Evolutionary conservation across 306 rosid species (phyloP).

Genomic region (Castanea mollissima): DNA sequence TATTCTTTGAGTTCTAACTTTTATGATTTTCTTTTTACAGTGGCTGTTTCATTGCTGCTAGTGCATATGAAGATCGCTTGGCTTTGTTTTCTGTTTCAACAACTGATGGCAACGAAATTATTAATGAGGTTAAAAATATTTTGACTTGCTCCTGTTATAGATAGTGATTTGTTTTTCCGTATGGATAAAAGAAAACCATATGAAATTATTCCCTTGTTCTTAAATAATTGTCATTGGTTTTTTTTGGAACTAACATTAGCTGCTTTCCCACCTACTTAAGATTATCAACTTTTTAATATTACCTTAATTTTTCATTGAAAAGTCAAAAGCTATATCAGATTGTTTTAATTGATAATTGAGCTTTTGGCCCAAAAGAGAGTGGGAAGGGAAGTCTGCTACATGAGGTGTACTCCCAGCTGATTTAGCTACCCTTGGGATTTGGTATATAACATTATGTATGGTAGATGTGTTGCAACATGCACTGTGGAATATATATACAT

Average conservation of each 20-base stretch:
- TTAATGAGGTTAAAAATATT: slow-evolving; percentile 62
- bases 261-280: neutral
- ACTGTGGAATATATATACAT: neutral
- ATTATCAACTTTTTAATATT: neutral
- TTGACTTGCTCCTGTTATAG: slow-evolving; percentile 20
- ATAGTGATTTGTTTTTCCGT: slow-evolving; percentile 17
- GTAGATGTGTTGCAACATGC: neutral
- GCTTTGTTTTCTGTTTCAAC: slow-evolving; percentile 80
- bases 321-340: too few species aligned
- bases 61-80: slow-evolving; percentile 80
- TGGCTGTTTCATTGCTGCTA: slow-evolving; percentile 92
- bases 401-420: too few species aligned
- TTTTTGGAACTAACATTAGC: neutral
- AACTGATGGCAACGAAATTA: slow-evolving; percentile 54
- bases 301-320: neutral
- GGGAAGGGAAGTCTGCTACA: too few species aligned
- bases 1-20: slow-evolving; percentile 21
- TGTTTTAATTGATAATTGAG: too few species aligned
- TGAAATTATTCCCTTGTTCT: neutral
- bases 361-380: too few species aligned
- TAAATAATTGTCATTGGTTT: neutral
- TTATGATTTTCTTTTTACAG: slow-evolving; percentile 47
- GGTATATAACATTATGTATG: too few species aligned
- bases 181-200: slow-evolving; percentile 5
- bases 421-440: too few species aligned